A percentile compares a stretch with the other conserved stretches of the same genome.
These are phyloP conservation scores for Macadamia integrifolia DNA, from an alignment of 164 flowering plant species.

Conservation along the genomic window DNA sequence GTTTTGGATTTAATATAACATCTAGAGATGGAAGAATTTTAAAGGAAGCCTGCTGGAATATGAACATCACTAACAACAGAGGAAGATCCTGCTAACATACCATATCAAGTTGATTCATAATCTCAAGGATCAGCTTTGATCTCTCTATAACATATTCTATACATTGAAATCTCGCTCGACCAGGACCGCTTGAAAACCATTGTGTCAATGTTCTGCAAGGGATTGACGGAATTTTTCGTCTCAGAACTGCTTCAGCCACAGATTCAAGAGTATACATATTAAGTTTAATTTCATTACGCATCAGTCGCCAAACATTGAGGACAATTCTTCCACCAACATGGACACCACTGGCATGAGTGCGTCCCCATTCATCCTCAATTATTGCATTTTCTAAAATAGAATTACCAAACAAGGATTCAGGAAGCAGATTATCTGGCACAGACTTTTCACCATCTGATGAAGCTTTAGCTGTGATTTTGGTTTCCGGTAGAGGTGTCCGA, in stretches of 20 bases:
- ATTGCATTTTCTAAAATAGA: constrained; percentile 41
- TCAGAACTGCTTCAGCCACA: constrained; percentile 79
- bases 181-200: constrained; percentile 91
- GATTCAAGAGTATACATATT: constrained; percentile 81
- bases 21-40: no score
- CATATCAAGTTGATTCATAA: constrained; percentile 86
- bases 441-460: constrained; percentile 21
- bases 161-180: constrained; percentile 66
- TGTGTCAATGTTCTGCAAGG: constrained; percentile 46
- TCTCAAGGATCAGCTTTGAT: constrained; percentile 80
- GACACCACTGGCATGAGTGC: constrained; percentile 97
- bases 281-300: constrained; percentile 83
- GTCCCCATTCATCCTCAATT: constrained; percentile 97
- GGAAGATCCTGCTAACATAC: constrained; percentile 22
- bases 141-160: constrained; percentile 58
- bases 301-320: constrained; percentile 85
- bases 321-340: constrained; percentile 94
- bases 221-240: constrained; percentile 68
- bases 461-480: constrained; percentile 27
- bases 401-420: constrained; percentile 39
- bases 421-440: constrained; percentile 18
- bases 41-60: no score
- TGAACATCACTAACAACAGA: neutral
- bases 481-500: constrained; percentile 49
- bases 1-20: no score